Conservation (phyloP, 345 rosid genomes). For the Arabidopsis suecica region DNA sequence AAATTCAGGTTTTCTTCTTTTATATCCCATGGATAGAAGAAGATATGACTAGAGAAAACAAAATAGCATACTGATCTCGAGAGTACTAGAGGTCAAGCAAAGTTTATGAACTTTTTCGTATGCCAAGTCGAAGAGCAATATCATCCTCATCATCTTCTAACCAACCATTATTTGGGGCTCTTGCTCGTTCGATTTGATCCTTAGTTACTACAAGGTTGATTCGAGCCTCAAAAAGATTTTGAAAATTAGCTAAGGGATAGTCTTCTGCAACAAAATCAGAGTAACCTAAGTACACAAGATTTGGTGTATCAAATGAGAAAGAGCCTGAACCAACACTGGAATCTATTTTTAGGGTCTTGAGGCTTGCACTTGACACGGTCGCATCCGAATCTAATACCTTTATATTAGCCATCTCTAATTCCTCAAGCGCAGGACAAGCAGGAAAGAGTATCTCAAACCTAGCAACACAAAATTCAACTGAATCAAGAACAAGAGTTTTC, state of each 20-base stretch:
- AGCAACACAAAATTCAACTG: neutral
- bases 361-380: slow-evolving; percentile 24
- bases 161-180: neutral
- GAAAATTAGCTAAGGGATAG: neutral
- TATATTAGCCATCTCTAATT: neutral
- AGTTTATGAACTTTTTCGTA: slow-evolving; percentile 8
- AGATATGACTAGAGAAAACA: neutral
- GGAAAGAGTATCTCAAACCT: neutral
- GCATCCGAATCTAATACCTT: neutral
- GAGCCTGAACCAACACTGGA: too few relatives aligned
- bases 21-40: too few relatives aligned
- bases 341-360: neutral
- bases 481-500: neutral
- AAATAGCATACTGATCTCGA: slow-evolving; percentile 11
- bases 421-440: slow-evolving; percentile 21
- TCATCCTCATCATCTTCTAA: neutral
- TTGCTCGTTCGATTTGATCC: neutral
- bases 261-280: neutral
- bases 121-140: neutral
- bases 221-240: neutral
- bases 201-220: slow-evolving; percentile 12
- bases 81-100: slow-evolving; percentile 6
- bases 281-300: neutral
- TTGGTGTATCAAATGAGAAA: slow-evolving; percentile 24
- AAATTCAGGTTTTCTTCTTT: too few relatives aligned